A percentile compares a stretch with the other conserved stretches of the same genome.
Conservation (phyloP, 345 rosid species). For the Murraya koenigii region DNA sequence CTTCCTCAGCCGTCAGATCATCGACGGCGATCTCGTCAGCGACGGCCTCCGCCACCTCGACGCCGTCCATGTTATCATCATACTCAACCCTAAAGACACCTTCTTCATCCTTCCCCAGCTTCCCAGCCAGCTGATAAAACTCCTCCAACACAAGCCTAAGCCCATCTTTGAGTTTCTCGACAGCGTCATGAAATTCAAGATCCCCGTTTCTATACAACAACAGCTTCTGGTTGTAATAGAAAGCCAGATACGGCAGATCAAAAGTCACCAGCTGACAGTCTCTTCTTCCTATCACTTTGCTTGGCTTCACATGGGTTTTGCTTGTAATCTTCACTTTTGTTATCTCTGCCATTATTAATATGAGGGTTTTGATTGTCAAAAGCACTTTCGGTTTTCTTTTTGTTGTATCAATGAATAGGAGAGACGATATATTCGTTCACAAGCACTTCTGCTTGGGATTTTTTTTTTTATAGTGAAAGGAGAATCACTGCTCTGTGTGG, state of each 20-base stretch:
- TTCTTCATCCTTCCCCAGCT: conserved; percentile 74
- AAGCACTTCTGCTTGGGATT: neutral
- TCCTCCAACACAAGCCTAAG: conserved; percentile 62
- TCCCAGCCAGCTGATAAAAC: conserved; percentile 81
- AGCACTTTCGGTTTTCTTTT: neutral
- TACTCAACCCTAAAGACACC: conserved; percentile 76
- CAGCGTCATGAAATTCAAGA: conserved; percentile 36
- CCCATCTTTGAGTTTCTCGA: conserved; percentile 76
- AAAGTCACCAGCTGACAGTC: conserved; percentile 76
- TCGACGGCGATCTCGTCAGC: conserved; percentile 56
- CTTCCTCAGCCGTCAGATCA: conserved; percentile 69
- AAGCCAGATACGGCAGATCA: conserved; percentile 86
- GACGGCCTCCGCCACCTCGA: conserved; percentile 59
- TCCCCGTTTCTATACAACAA: conserved; percentile 45
- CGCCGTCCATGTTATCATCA: conserved; percentile 77
- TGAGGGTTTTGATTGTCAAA: neutral
- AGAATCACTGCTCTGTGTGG: conserved; percentile 17
- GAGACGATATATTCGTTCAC: too few species aligned
- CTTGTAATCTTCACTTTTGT: conserved; percentile 39
- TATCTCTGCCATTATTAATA: conserved; percentile 7
- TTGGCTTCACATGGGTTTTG: conserved; percentile 65
- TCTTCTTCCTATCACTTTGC: conserved; percentile 50
- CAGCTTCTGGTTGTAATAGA: conserved; percentile 91
- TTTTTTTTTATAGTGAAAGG: conserved; percentile 17
- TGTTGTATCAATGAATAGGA: too few species aligned